Conservation (phyloP, 1,284 basidiomycete genomes). For the Ustilago crameri region DNA sequence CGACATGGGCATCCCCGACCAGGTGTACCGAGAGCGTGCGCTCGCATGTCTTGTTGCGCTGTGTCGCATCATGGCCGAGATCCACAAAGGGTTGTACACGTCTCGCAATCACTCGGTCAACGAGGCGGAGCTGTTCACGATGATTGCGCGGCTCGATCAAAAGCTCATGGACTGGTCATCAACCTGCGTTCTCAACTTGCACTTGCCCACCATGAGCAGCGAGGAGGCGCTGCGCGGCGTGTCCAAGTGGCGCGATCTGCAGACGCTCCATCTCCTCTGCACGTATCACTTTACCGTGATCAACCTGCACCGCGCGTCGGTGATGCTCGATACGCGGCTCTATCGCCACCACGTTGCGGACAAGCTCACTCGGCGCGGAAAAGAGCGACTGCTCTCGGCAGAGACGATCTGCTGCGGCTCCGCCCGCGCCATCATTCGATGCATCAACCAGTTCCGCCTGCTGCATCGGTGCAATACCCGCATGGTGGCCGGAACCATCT, state of each 20-base stretch:
- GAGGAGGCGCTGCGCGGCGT: conserved; percentile 14
- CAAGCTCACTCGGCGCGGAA: conserved; percentile 5
- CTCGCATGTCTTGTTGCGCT: conserved; percentile 4
- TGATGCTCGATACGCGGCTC: conserved; percentile 14
- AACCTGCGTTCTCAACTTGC: neutral
- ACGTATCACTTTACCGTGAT: conserved; percentile 18
- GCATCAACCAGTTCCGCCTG: conserved; percentile 13
- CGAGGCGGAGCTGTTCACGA: conserved; percentile 7
- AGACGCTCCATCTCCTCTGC: conserved; percentile 12
- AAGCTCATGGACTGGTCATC: conserved; percentile 13
- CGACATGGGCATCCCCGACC: too few relatives aligned
- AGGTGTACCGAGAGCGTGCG: too few relatives aligned
- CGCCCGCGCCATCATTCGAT: conserved; percentile 11
- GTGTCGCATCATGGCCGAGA: conserved; percentile 10
- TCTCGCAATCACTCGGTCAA: conserved; percentile 10
- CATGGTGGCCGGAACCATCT: conserved; percentile 15
- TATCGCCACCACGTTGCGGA: conserved; percentile 10
- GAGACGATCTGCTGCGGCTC: too few relatives aligned
- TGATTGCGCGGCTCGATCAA: conserved; percentile 11
- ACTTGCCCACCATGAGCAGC: conserved; percentile 9
- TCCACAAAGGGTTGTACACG: conserved; percentile 14
- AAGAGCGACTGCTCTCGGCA: conserved; percentile 9
- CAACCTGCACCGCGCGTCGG: conserved; percentile 16
- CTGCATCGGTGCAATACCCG: conserved; percentile 8
- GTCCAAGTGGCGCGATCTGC: conserved; percentile 6